phyloP scores from a whole-genome alignment of 371 early-diverging fungal genomes.

The Rhizomucor miehei region DNA sequence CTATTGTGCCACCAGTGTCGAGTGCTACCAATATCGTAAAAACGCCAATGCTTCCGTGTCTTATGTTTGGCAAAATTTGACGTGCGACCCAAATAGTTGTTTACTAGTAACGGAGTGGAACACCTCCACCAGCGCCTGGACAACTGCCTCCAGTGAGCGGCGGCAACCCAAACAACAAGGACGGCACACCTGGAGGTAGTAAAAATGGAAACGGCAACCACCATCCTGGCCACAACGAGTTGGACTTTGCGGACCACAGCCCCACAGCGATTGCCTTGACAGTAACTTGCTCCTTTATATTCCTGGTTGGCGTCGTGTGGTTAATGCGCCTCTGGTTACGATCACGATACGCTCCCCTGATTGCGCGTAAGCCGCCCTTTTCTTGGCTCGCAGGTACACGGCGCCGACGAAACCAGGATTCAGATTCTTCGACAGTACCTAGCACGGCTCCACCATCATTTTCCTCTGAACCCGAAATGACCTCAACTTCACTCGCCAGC shows the following conservation, averaged over 20 bases:
- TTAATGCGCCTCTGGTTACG: slow-evolving; percentile 11
- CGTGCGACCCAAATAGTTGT: slow-evolving; percentile 33
- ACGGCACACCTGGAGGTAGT: neutral
- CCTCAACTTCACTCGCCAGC: slow-evolving; percentile 2
- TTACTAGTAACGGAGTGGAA: slow-evolving; percentile 20
- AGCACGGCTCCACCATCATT: slow-evolving; percentile 39
- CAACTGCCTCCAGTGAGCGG: slow-evolving; percentile 4
- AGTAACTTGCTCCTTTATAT: slow-evolving; percentile 20
- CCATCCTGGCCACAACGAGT: slow-evolving; percentile 11
- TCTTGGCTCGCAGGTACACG: slow-evolving; percentile 1
- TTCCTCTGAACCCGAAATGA: slow-evolving; percentile 27
- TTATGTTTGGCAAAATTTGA: slow-evolving; percentile 38
- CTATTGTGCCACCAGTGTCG: slow-evolving; percentile 39
- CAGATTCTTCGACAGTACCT: slow-evolving; percentile 10
- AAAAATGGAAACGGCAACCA: slow-evolving; percentile 7
- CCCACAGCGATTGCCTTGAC: slow-evolving; percentile 27
- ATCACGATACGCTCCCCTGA: slow-evolving; percentile 10
- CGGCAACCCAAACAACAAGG: too few relatives aligned
- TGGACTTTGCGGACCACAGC: slow-evolving; percentile 11
- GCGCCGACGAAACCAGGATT: neutral
- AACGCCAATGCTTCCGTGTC: slow-evolving; percentile 19
- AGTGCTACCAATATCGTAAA: slow-evolving; percentile 41
- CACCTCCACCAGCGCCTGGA: slow-evolving; percentile 22
- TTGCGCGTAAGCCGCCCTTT: neutral
- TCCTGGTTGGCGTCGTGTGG: slow-evolving; percentile 20